These are phyloP conservation scores for Trametes sp. DNA, from an alignment of 1,284 basidiomycete genomes.

Conservation along the genomic window DNA sequence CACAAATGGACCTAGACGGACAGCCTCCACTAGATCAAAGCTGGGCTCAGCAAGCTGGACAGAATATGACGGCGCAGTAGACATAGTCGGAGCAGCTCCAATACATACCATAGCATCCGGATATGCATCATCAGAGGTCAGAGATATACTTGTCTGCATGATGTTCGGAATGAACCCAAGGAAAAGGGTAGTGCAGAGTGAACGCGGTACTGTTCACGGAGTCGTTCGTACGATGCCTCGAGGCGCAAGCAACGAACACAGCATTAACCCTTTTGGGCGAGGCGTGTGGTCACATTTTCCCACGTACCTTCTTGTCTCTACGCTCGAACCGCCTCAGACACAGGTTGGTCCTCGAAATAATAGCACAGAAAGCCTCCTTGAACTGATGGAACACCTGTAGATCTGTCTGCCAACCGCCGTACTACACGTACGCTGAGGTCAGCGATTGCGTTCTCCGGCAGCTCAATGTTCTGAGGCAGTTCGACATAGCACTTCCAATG, in stretches of 20 bases:
- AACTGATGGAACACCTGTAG: not conserved
- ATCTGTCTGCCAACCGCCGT: not conserved
- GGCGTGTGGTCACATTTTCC: conserved; percentile 10
- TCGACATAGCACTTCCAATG: not conserved
- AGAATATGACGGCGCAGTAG: not conserved
- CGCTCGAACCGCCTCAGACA: conserved; percentile 19
- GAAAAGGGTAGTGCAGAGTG: not conserved
- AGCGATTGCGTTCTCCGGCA: not conserved
- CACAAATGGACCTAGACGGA: not conserved
- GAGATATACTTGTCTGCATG: not conserved
- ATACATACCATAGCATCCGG: not conserved
- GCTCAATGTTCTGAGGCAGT: not conserved
- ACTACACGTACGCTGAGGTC: not conserved
- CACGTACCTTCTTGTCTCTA: conserved; percentile 5
- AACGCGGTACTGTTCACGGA: not conserved
- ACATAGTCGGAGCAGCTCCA: not conserved
- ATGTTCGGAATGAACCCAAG: not conserved
- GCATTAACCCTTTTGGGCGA: conserved; percentile 15
- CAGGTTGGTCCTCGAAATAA: conserved; percentile 10
- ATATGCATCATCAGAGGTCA: not conserved
- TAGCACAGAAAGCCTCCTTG: not conserved
- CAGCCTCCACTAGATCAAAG: not conserved
- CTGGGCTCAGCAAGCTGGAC: not conserved
- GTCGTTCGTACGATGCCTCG: not conserved
- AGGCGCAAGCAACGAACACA: conserved; percentile 19